Evolutionary conservation across 768 basidiomycete species (phyloP), one percentile per base, ranked within the genome.

Genomic region (Sporobolomyces roseus): DNA sequence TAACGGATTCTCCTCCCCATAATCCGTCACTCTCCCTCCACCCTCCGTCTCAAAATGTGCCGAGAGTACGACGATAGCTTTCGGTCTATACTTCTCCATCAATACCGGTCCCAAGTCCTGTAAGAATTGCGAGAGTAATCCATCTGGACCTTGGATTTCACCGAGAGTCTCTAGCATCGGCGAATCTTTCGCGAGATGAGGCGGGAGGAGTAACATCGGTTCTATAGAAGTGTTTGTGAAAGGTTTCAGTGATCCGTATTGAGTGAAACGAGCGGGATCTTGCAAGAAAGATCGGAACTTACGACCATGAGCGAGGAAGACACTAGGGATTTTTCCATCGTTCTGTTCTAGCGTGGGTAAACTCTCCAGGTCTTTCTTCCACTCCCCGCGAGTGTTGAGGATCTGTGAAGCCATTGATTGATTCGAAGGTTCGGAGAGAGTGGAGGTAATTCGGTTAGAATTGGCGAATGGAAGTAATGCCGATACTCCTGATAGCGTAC

Each of bases 41-140:
- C 79, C 81, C 16, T 64, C 59, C 1, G 87, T 86, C 76, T 91
- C 89, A 88, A 88, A 90, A 74, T 90, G 89, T 16, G 89, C 89
- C 70, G 86, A 88, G 79, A 90, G 89, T 2, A 90, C 88, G 7
- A 90, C 84, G 60, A 89, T 86, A 2, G 65, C 88, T 75, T 85
- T 86, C 4, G 88, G 88, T 53, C 84, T 81, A 78, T 91, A 91
- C 77, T 89, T 90, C 63, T 83, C 75, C 48, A 89, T 73, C 33
- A 89, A 76, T 0, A 80, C 80, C 1, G 85, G 84, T 0, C 74
- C 70, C 50, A 74, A 59, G 41, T 70, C 73, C 4, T 41, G 17
- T 3, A 74, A 77, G 77, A 90, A 90, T 17, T 75, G 74, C 1
- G 83, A 84, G 23, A 88, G 79, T 2, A 83, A 82, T 0, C 87